These are phyloP conservation scores for Euphorbia pulcherrima DNA, from an alignment of 345 rosid species.

Conservation along the genomic window DNA sequence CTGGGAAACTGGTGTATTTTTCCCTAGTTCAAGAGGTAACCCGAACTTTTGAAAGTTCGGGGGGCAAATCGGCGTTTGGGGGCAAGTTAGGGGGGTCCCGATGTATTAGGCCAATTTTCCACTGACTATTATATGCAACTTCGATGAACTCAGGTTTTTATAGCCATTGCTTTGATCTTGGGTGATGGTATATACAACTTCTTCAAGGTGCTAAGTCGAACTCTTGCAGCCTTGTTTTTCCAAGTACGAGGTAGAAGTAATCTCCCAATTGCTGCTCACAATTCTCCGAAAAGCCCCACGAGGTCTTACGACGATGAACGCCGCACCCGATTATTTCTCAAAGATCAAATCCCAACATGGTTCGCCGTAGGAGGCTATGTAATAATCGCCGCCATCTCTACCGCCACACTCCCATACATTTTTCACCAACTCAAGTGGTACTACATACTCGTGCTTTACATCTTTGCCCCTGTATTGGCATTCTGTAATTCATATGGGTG, in stretches of 20 bases:
- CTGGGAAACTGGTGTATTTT: no score
- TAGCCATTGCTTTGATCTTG: slow-evolving; percentile 30
- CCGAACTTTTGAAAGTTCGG: no score
- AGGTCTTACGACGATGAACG: slow-evolving; percentile 17
- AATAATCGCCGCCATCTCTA: slow-evolving; percentile 36
- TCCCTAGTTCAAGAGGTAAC: no score
- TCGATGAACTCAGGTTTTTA: slow-evolving; percentile 24
- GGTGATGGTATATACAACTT: slow-evolving; percentile 36
- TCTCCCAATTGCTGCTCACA: slow-evolving; percentile 13
- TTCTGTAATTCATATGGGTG: slow-evolving; percentile 58
- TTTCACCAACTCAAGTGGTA: slow-evolving; percentile 52
- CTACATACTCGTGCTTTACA: slow-evolving; percentile 41
- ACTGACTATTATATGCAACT: not conserved
- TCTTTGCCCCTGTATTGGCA: slow-evolving; percentile 41
- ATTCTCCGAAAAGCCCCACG: not conserved
- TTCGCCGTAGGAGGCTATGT: slow-evolving; percentile 43
- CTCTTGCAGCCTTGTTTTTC: slow-evolving; percentile 12
- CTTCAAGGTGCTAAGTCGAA: slow-evolving; percentile 24
- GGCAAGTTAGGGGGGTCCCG: no score
- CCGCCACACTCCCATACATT: slow-evolving; percentile 38
- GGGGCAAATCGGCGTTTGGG: no score
- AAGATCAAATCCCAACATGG: slow-evolving; percentile 51
- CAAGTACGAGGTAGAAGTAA: slow-evolving; percentile 9
- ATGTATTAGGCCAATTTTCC: no score
- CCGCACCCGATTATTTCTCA: slow-evolving; percentile 34